phyloP scores from a whole-genome alignment of 495 filamentous ascomycete genomes.

The Recurvomyces mirabilis region DNA sequence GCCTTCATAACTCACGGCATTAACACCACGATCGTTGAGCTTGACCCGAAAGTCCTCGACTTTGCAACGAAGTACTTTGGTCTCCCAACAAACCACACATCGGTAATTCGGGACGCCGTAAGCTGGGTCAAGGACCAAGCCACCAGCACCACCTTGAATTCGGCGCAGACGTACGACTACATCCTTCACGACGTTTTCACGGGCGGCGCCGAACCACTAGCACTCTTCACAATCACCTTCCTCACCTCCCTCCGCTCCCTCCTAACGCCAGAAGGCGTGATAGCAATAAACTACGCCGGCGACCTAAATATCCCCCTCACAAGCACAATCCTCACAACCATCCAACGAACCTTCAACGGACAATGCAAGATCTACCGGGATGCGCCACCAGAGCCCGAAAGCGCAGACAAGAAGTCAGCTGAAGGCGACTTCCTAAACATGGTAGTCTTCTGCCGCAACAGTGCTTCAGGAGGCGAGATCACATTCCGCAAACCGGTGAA shows the following conservation, averaged over 20 bases:
- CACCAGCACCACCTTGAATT: constrained; percentile 23
- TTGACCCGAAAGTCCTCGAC: constrained; percentile 78
- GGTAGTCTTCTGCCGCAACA: constrained; percentile 64
- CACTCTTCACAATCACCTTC: constrained; percentile 81
- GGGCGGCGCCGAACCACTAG: constrained; percentile 74
- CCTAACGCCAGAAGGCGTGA: constrained; percentile 65
- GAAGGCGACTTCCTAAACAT: constrained; percentile 75
- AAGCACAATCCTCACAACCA: constrained; percentile 56
- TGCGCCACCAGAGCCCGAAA: constrained; percentile 34
- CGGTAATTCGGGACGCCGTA: constrained; percentile 72
- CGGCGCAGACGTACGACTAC: constrained; percentile 78
- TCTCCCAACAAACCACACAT: constrained; percentile 64
- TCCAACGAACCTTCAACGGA: constrained; percentile 49
- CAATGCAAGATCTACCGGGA: constrained; percentile 79
- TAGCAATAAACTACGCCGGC: constrained; percentile 97
- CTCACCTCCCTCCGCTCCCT: constrained; percentile 53
- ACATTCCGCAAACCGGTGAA: constrained; percentile 56
- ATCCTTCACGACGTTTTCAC: constrained; percentile 99
- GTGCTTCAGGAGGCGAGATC: constrained; percentile 40
- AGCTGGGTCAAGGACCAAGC: constrained; percentile 43
- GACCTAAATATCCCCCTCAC: constrained; percentile 60
- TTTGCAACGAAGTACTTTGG: constrained; percentile 76
- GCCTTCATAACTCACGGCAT: constrained; percentile 81
- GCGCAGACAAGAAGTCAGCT: neutral
- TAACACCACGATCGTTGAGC: constrained; percentile 82